Evolutionary conservation across 257 asterid species (phyloP), one percentile per base, ranked within the genome.

Genomic region (Coffea eugenioides): DNA sequence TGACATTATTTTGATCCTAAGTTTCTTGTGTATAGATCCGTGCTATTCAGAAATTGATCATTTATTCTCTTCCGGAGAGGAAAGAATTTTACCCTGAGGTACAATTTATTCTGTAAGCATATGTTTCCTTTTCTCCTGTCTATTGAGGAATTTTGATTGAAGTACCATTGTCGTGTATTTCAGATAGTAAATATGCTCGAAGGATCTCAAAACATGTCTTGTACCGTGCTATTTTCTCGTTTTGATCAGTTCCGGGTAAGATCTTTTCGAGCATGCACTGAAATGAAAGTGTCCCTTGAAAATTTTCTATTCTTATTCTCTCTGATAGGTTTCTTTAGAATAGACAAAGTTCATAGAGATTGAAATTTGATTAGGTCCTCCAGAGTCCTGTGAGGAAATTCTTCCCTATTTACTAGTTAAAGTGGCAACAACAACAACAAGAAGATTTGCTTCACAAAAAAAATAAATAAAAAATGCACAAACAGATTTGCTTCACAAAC

Each of bases 51-150:
- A 92, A 90, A 80, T 85, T 93, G 80, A 90, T 95, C 46, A 74
- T 95, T 57, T 95, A 92, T 84, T 95, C 99, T 62, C 89, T 93
- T 79, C 99, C 99, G 8, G 98, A 95, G 90, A 86, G 98, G 75
- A 93, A 91, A 85, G 98, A 95, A 81, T 91, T 95, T 85, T 95
- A 95, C 87, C 95, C 98, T 12, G 97, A 95, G 99, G 99, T 95
- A 74, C 75, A 70, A 72, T 36, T 77, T 51, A 70, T 27, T 62
- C 74, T 75, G 16, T 52, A 25, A n/a, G 27, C 52, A 36, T 59
- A n/a, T 59, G 11, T 49, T 59, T 77, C 34, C 49, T 25, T 46
- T 80, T 14, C 65, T 57, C 43, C 69, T 39, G 68, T 71, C 64
- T 31, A 76, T 1, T 21, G 16, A 57, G 13, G 20, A 4, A 10